Percentiles rank a stretch among this genome's conserved stretches.
phyloP scores from a whole-genome alignment of 192 early-diverging fungal species.

The Podila epicladia region DNA sequence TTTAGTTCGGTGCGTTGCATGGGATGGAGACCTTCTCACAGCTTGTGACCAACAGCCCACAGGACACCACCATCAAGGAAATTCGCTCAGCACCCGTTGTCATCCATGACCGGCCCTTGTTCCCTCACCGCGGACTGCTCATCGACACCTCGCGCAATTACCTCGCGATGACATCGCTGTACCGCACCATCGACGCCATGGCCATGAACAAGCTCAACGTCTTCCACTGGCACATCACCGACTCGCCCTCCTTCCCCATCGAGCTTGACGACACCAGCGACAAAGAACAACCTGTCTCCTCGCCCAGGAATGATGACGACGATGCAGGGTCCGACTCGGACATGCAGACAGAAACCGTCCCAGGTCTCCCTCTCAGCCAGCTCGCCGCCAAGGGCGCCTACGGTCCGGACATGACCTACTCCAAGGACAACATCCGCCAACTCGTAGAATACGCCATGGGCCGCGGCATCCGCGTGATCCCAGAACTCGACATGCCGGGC shows the following conservation, averaged over 20 bases:
- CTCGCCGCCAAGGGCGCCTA: slow-evolving; percentile 76
- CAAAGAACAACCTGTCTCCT: background rate
- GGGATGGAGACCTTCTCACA: slow-evolving; percentile 81
- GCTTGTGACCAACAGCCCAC: slow-evolving; percentile 56
- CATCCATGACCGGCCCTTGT: slow-evolving; percentile 70
- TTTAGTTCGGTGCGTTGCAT: slow-evolving; percentile 74
- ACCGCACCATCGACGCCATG: slow-evolving; percentile 82
- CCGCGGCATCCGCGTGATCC: slow-evolving; percentile 89
- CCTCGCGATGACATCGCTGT: slow-evolving; percentile 68
- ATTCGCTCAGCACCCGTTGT: slow-evolving; percentile 25
- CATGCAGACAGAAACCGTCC: background rate
- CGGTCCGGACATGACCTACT: slow-evolving; percentile 71
- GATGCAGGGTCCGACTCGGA: background rate
- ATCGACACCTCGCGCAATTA: slow-evolving; percentile 81
- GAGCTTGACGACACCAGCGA: slow-evolving; percentile 51
- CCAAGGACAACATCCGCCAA: slow-evolving; percentile 72
- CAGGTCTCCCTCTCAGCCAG: slow-evolving; percentile 58
- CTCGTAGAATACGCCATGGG: slow-evolving; percentile 78
- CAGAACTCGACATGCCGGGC: slow-evolving; percentile 94
- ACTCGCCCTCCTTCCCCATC: slow-evolving; percentile 77
- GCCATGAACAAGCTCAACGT: slow-evolving; percentile 85
- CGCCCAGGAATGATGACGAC: background rate
- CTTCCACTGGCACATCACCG: slow-evolving; percentile 84
- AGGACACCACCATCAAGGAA: slow-evolving; percentile 44
- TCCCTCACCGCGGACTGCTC: slow-evolving; percentile 74